Percentiles rank a stretch among this genome's conserved stretches.
phyloP scores from a whole-genome alignment of 768 basidiomycete species.

The Sporobolomyces phaffii region DNA sequence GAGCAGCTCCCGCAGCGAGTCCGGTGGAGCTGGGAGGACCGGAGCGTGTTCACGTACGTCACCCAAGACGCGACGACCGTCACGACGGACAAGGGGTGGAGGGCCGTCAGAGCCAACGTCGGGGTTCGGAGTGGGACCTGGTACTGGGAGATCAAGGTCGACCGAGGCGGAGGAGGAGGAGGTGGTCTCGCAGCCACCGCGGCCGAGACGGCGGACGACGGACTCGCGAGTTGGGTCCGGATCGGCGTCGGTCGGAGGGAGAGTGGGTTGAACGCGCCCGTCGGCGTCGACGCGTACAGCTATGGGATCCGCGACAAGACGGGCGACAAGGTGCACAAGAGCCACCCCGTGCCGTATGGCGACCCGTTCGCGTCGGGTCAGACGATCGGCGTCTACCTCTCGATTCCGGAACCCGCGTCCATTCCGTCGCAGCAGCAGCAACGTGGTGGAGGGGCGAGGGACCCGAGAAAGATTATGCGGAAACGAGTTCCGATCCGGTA shows the following conservation, averaged over 20 bases:
- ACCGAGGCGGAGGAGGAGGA: conserved; percentile 60
- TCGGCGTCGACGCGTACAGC: conserved; percentile 68
- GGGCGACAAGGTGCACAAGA: conserved; percentile 82
- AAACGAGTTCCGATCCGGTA: conserved; percentile 90
- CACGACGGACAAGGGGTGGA: conserved; percentile 78
- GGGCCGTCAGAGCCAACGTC: conserved; percentile 82
- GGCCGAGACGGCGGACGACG: conserved; percentile 41
- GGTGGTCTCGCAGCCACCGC: conserved; percentile 35
- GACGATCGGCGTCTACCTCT: conserved; percentile 88
- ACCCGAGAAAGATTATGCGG: conserved; percentile 76
- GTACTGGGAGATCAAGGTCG: conserved; percentile 86
- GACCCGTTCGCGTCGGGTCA: conserved; percentile 69
- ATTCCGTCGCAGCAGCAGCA: background rate
- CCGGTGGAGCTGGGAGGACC: conserved; percentile 84
- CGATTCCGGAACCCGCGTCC: conserved; percentile 56
- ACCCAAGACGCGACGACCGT: conserved; percentile 70
- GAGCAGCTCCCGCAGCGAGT: conserved; percentile 63
- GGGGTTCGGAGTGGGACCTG: conserved; percentile 82
- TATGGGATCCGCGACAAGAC: conserved; percentile 87
- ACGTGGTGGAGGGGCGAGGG: no score
- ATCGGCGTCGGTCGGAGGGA: conserved; percentile 89
- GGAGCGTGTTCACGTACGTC: conserved; percentile 70
- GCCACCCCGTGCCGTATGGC: conserved; percentile 73
- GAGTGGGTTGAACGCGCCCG: conserved; percentile 86
- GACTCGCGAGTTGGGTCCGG: conserved; percentile 65